A percentile compares a stretch with the other conserved stretches of the same genome.
Conservation (phyloP, 805 yeast genomes). For the Kluyveromyces dobzhanskii region DNA sequence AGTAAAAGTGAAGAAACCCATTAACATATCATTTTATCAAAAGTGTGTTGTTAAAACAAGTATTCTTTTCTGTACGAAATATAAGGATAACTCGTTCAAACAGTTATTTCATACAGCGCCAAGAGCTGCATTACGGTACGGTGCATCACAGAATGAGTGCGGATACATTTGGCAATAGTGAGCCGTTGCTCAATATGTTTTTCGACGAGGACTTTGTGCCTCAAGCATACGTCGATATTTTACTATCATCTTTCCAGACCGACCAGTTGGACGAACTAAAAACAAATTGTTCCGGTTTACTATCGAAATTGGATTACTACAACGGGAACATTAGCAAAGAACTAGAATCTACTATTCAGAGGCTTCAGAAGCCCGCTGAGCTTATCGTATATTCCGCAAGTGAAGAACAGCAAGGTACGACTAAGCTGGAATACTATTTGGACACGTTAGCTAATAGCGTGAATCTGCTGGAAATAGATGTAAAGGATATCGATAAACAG, state of each 20-base stretch:
- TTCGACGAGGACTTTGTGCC: conserved; percentile 61
- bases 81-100: too few relatives aligned
- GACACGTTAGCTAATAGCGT: conserved; percentile 54
- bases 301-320: conserved; percentile 54
- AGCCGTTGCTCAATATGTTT: conserved; percentile 53
- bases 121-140: too few relatives aligned
- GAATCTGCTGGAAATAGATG: conserved; percentile 44
- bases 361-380: conserved; percentile 43
- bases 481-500: conserved; percentile 27
- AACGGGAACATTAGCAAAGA: conserved; percentile 50
- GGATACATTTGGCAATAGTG: conserved; percentile 9
- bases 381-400: conserved; percentile 32
- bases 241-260: conserved; percentile 36
- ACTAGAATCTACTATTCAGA: conserved; percentile 41
- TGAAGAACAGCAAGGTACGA: conserved; percentile 32
- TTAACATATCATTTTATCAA: too few relatives aligned
- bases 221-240: conserved; percentile 54
- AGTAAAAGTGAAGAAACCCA: too few relatives aligned
- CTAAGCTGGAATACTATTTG: conserved; percentile 58
- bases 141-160: too few relatives aligned
- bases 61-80: too few relatives aligned
- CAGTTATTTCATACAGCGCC: too few relatives aligned
- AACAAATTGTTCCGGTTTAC: conserved; percentile 40
- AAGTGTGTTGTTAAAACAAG: too few relatives aligned
- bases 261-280: conserved; percentile 34